Conservation (phyloP, 306 rosid species). For the Fragaria nilgerrensis region DNA sequence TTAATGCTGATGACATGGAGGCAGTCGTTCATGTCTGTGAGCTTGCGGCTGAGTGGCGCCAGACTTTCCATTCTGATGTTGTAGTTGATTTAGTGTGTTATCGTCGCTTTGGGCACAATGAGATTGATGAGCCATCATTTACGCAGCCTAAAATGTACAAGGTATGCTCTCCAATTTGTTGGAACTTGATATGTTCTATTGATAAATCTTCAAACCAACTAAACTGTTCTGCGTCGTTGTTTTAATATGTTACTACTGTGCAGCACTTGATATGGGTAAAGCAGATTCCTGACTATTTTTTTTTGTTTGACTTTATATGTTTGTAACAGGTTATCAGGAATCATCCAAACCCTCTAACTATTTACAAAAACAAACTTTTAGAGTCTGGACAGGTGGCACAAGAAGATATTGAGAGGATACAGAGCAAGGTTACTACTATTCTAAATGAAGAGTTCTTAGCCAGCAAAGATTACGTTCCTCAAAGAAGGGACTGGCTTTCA, state of each 20-base stretch:
- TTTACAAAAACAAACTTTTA: constrained; percentile 78
- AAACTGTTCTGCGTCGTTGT: background rate
- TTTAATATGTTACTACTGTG: background rate
- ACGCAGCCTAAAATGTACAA: constrained; percentile 97
- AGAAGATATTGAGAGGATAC: constrained; percentile 69
- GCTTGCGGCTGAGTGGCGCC: constrained; percentile 99
- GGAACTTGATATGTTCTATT: background rate
- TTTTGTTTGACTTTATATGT: background rate
- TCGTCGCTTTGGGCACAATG: constrained; percentile 95
- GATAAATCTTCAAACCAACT: no score
- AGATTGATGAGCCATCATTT: constrained; percentile 96
- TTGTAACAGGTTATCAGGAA: constrained; percentile 63
- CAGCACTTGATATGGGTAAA: constrained; percentile 15
- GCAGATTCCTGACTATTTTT: constrained; percentile 21
- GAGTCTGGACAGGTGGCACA: constrained; percentile 65
- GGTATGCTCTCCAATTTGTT: constrained; percentile 45
- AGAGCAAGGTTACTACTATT: constrained; percentile 63
- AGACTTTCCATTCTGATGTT: constrained; percentile 94
- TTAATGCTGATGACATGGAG: constrained; percentile 90
- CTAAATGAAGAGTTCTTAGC: constrained; percentile 84
- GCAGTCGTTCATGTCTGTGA: constrained; percentile 96
- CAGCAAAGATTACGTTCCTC: constrained; percentile 88
- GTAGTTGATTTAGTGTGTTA: constrained; percentile 95
- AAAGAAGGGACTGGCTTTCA: constrained; percentile 95
- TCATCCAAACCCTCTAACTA: constrained; percentile 85